phyloP scores from a whole-genome alignment of 2,329 filamentous ascomycete genomes.

The Aureobasidium sp. region DNA sequence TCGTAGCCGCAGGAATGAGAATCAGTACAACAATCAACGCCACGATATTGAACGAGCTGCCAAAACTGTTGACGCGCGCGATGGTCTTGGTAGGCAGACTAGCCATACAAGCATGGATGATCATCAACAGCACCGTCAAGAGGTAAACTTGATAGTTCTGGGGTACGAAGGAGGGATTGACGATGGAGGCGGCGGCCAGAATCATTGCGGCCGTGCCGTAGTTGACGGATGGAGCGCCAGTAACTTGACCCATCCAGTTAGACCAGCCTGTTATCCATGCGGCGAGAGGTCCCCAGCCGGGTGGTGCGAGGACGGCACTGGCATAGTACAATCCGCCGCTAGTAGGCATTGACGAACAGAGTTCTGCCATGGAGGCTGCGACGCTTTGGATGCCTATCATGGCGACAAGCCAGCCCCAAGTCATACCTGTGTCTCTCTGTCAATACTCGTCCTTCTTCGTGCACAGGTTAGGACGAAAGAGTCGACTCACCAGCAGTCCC shows the following conservation, averaged over 20 bases:
- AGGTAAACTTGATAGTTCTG: slow-evolving; percentile 60
- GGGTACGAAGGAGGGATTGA: slow-evolving; percentile 56
- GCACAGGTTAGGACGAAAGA: not conserved
- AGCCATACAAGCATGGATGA: slow-evolving; percentile 58
- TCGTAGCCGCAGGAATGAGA: slow-evolving; percentile 54
- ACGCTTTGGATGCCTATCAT: slow-evolving; percentile 66
- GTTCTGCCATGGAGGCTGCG: slow-evolving; percentile 56
- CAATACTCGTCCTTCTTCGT: not conserved
- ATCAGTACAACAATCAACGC: slow-evolving; percentile 59
- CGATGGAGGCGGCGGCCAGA: slow-evolving; percentile 60
- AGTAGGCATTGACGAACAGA: slow-evolving; percentile 63
- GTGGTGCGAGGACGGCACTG: slow-evolving; percentile 59
- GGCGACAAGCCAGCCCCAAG: slow-evolving; percentile 63
- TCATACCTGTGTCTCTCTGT: slow-evolving; percentile 11
- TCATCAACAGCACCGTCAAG: slow-evolving; percentile 57
- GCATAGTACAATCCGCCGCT: slow-evolving; percentile 67
- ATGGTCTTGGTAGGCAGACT: slow-evolving; percentile 65
- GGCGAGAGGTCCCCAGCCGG: slow-evolving; percentile 57
- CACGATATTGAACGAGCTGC: slow-evolving; percentile 63
- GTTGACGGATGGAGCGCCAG: slow-evolving; percentile 57
- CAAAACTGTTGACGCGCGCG: slow-evolving; percentile 60
- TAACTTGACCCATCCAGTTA: slow-evolving; percentile 61
- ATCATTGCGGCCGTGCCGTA: slow-evolving; percentile 63
- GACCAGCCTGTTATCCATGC: slow-evolving; percentile 63
- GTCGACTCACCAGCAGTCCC: slow-evolving; percentile 49